Evolutionary conservation across 2,329 filamentous ascomycete species (phyloP).

Genomic region (Aspergillus ruber): DNA sequence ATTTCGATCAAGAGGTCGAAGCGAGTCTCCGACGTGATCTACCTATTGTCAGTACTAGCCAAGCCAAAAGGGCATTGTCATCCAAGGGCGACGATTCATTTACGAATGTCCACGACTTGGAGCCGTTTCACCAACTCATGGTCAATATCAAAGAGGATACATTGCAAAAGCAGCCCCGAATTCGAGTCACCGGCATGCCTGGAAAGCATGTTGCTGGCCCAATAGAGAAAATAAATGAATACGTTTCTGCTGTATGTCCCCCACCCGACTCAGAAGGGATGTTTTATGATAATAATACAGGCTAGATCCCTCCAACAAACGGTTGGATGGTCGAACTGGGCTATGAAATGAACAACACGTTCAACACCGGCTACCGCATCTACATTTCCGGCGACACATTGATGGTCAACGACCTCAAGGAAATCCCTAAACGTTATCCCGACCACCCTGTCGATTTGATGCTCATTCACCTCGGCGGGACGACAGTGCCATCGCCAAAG

Average conservation of each 20-base stretch:
- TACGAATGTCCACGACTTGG: conserved; percentile 49
- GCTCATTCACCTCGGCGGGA: conserved; percentile 61
- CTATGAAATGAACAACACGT: conserved; percentile 26
- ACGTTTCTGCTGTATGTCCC: conserved; percentile 37
- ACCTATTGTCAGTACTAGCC: conserved; percentile 59
- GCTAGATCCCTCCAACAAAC: conserved; percentile 56
- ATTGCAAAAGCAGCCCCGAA: conserved; percentile 28
- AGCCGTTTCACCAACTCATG: conserved; percentile 50
- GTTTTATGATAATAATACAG: neutral
- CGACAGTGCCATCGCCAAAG: conserved; percentile 55
- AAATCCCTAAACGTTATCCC: conserved; percentile 52
- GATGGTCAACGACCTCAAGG: conserved; percentile 55
- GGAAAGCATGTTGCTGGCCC: conserved; percentile 55
- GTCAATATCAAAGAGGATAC: conserved; percentile 33
- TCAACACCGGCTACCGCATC: conserved; percentile 51
- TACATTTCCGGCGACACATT: conserved; percentile 64
- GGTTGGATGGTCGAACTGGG: conserved; percentile 62
- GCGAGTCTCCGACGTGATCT: conserved; percentile 46
- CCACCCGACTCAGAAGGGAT: conserved; percentile 4
- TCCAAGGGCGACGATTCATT: conserved; percentile 46
- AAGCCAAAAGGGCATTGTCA: conserved; percentile 51
- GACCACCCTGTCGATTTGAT: conserved; percentile 57
- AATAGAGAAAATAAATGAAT: conserved; percentile 39
- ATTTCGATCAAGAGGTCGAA: conserved; percentile 52
- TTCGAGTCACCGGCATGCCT: conserved; percentile 58